Evolutionary conservation across 192 early-diverging fungal species (phyloP), one percentile per base, ranked within the genome.

Genomic region (Umbelopsis ramanniana): DNA sequence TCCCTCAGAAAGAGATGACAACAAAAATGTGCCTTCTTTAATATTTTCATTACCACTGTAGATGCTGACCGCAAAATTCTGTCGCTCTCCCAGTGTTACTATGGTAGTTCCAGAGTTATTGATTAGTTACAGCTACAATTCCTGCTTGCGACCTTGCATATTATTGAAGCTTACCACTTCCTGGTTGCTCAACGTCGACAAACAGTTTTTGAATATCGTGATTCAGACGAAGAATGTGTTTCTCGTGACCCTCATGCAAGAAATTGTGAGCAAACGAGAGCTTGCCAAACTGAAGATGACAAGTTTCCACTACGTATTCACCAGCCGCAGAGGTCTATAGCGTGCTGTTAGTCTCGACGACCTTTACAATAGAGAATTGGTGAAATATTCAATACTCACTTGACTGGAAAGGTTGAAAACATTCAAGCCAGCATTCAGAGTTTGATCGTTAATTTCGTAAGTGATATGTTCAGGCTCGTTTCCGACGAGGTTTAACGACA

Each of bases 211-310:
- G 14, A 66, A 79, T 15, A 72, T 70, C 74, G 75, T 76, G 70
- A 74, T 88, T 84, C 2, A 88, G 71, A 12, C 85, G 74, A 68
- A 88, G 82, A 11, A 78, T 72, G 33, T 79, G 79, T 26, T 88
- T 86, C 40, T 88, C 86, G 68, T 74, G 83, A 47, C 54, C 81
- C 40, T 82, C 75, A 46, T 84, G 71, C 67, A 83, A 68, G 57
- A 87, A 88, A 66, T 82, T 86, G 29, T 89, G 84, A 17, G 77
- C 46, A 66, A 91, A 88, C 19, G 82, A 70, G 23, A 92, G 54
- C 69, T 89, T 90, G 23, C 90, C 90, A 29, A 87, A 81, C 23
- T 72, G 74, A 72, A 92, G 52, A 37, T 79, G 77, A 50, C 85
- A 81, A 9, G 75, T 81, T 38, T 87, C 87, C 17, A 86, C 76